Conservation (phyloP, 2,329 filamentous ascomycete species). For the Gnomoniopsis smithogilvyi region DNA sequence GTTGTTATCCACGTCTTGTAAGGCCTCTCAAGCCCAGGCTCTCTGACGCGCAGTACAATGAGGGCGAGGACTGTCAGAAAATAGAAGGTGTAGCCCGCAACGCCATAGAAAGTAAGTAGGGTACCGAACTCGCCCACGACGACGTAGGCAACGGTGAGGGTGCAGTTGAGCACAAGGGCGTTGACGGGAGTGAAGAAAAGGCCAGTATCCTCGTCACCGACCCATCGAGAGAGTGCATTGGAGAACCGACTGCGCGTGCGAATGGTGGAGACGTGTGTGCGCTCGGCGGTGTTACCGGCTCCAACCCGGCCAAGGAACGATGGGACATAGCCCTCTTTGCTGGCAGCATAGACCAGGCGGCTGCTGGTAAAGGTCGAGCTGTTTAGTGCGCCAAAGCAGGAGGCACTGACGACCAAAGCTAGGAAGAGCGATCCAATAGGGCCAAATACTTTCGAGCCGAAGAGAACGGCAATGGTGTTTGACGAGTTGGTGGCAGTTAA, state of each 20-base stretch:
- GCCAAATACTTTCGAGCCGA: constrained; percentile 87
- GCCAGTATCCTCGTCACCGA: constrained; percentile 74
- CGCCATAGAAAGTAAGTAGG: constrained; percentile 93
- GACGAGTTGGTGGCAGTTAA: constrained; percentile 74
- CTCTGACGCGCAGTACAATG: constrained; percentile 82
- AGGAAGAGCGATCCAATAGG: constrained; percentile 77
- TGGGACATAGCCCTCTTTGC: constrained; percentile 92
- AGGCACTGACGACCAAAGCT: constrained; percentile 84
- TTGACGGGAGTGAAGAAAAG: constrained; percentile 94
- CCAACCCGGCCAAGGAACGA: constrained; percentile 80
- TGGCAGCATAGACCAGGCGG: constrained; percentile 87
- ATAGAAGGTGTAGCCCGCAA: constrained; percentile 96
- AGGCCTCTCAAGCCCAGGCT: constrained; percentile 83
- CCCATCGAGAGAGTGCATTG: constrained; percentile 55
- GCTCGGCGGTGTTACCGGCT: constrained; percentile 45
- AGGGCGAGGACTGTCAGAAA: constrained; percentile 92
- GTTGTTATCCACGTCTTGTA: constrained; percentile 97
- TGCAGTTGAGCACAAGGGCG: constrained; percentile 78
- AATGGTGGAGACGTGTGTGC: constrained; percentile 37
- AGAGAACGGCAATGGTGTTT: constrained; percentile 95
- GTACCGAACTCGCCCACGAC: constrained; percentile 86
- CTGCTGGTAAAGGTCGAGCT: constrained; percentile 91
- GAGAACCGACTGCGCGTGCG: constrained; percentile 54
- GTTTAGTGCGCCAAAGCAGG: constrained; percentile 92
- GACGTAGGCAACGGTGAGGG: constrained; percentile 74